Evolutionary conservation across 2,329 filamentous ascomycete genomes (phyloP).

Genomic region (Claviceps fusiformis): DNA sequence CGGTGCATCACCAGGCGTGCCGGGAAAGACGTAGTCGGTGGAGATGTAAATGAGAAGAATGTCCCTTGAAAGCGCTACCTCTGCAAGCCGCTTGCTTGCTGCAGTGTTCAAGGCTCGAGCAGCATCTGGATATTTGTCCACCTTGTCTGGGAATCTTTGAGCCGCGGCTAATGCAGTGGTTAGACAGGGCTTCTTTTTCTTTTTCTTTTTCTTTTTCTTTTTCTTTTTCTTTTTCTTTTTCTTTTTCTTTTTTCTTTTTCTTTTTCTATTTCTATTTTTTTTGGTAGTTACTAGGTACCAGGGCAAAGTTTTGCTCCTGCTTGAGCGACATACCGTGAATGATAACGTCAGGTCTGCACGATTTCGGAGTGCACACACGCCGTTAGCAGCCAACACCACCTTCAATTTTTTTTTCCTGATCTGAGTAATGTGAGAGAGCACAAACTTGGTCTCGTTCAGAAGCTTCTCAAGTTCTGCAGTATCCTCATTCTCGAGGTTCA

Average conservation of each 20-base stretch:
- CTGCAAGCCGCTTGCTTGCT: conserved; percentile 53
- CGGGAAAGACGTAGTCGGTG: conserved; percentile 70
- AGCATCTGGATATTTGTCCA: conserved; percentile 63
- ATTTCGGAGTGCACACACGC: neutral
- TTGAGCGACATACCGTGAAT: conserved; percentile 53
- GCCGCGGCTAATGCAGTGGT: conserved; percentile 50
- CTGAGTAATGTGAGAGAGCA: neutral
- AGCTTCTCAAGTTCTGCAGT: conserved; percentile 29
- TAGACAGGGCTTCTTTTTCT: neutral
- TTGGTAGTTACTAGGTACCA: too few relatives aligned
- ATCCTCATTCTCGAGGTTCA: conserved; percentile 33
- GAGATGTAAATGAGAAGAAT: conserved; percentile 65
- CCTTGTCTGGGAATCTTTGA: conserved; percentile 77
- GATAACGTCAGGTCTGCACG: conserved; percentile 56
- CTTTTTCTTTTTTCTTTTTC: too few relatives aligned
- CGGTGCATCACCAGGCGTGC: conserved; percentile 64
- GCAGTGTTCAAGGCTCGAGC: conserved; percentile 62
- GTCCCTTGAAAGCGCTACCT: conserved; percentile 46
- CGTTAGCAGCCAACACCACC: neutral
- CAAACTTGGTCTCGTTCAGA: conserved; percentile 43
- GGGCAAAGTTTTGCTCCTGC: neutral
- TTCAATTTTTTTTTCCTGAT: too few relatives aligned
- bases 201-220: neutral
- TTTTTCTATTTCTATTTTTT: too few relatives aligned
- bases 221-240: too few relatives aligned